Base-by-base conservation (phyloP, 345 rosid species). In the Acer saccharum region DNA sequence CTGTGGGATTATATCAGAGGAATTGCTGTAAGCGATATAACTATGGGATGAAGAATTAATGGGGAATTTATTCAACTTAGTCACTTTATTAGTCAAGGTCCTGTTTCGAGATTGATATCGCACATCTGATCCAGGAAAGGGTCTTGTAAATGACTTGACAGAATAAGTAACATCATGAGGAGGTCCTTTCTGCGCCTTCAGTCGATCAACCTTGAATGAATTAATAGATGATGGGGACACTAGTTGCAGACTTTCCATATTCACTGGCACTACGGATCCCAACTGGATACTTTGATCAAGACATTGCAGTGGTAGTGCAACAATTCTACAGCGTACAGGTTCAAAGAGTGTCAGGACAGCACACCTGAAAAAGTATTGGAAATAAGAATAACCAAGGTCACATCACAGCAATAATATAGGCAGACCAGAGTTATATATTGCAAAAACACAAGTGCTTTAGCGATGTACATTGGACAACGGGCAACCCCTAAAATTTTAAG, bases 221-320 rank as follows among this genome's bases (percentile, higher is more conserved):
- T 77, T 80, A 27, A 76, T 54, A 66, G 85, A 72, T 29, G 80
- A 60, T 10, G 77, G 65, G n/a, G 85, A 68, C 71, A 79, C 80
- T 57, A 82, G 76, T 65, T 64, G 78, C 73, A 78, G 61, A 74
- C 84, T 65, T 69, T 82, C 83, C 87, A 85, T 75, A 16, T 81
- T 82, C 69, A 79, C 78, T 80, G 69, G 81, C 65, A 65, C 63
- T 76, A 72, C 66, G 75, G 79, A 77, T 75, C 69, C 66, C 20
- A 80, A 75, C 72, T 18, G 82, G 32, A 77, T 82, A 35, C 67
- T 68, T 35, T 80, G 81, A 69, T 82, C 83, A 54, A 72, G 81
- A 74, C 68, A 78, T 78, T 70, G 81, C 66, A 77, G 32, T 21
- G 87, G 86, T 23, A 78, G 77, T 23, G 84, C 76, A 81, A 82